Evolutionary conservation across 495 filamentous ascomycete species (phyloP).

Genomic region (Ramalina peruviana): DNA sequence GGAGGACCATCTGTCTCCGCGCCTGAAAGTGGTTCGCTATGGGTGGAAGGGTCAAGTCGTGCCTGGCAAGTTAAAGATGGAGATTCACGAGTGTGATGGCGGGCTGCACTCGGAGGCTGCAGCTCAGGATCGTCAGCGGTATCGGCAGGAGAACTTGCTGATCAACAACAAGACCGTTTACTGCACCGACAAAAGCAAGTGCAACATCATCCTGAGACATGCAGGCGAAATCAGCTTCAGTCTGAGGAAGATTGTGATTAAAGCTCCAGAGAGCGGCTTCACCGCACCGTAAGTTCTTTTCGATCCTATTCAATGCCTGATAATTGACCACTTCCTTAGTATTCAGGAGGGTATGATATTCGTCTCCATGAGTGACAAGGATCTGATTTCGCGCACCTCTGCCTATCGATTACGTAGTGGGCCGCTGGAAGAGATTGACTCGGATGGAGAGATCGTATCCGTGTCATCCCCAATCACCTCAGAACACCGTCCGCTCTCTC

Average conservation of each 20-base stretch:
- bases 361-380: conserved; percentile 67
- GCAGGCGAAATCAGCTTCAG: conserved; percentile 63
- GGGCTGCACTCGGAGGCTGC: conserved; percentile 52
- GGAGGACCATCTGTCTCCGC: conserved; percentile 37
- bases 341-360: conserved; percentile 92
- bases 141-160: conserved; percentile 68
- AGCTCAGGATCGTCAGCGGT: conserved; percentile 31
- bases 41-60: conserved; percentile 75
- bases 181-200: conserved; percentile 69
- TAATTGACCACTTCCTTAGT: conserved; percentile 26
- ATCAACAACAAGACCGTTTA: conserved; percentile 73
- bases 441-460: background rate
- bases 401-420: conserved; percentile 40
- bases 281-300: conserved; percentile 59
- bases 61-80: conserved; percentile 65
- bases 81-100: conserved; percentile 79
- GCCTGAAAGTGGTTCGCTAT: conserved; percentile 51
- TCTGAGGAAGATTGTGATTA: conserved; percentile 74
- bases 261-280: conserved; percentile 66
- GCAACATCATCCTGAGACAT: conserved; percentile 74
- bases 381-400: conserved; percentile 58
- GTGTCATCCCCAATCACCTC: background rate
- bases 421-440: background rate
- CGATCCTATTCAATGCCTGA: background rate
- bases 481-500: conserved; percentile 11